phyloP scores from a whole-genome alignment of 148 eudicot species.

The Gaultheria prostrata region DNA sequence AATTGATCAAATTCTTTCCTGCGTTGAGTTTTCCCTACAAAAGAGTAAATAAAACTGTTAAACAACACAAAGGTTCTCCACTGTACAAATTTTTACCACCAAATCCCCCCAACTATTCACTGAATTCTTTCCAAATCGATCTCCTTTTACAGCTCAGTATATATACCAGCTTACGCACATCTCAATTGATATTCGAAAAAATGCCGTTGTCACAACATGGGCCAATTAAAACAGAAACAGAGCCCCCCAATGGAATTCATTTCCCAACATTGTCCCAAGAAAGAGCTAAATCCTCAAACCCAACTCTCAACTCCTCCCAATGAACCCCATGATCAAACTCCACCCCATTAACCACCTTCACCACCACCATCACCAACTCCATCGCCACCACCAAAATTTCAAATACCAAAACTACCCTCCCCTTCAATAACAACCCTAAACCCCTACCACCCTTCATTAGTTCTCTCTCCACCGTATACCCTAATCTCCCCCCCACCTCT shows the following conservation, averaged over 20 bases:
- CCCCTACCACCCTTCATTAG: constrained; percentile 22
- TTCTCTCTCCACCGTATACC: constrained; percentile 52
- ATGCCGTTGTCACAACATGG: too few species aligned
- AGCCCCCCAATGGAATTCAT: background rate
- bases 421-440: constrained; percentile 49
- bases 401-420: constrained; percentile 38
- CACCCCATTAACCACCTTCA: constrained; percentile 37
- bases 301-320: constrained; percentile 57
- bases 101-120: background rate
- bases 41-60: background rate
- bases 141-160: too few species aligned
- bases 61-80: background rate
- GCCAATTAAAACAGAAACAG: too few species aligned
- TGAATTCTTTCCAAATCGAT: background rate
- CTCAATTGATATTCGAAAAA: too few species aligned
- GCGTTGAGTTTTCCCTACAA: background rate
- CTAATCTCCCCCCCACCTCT: constrained; percentile 44
- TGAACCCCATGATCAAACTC: constrained; percentile 43
- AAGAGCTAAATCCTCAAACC: constrained; percentile 48
- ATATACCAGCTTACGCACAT: too few species aligned
- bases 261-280: constrained; percentile 40
- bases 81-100: background rate
- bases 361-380: constrained; percentile 53
- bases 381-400: constrained; percentile 49
- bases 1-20: background rate